A percentile compares a stretch with the other conserved stretches of the same genome.
These are phyloP conservation scores for Saturnispora mendoncae DNA, from an alignment of 805 yeast species.

Conservation along the genomic window DNA sequence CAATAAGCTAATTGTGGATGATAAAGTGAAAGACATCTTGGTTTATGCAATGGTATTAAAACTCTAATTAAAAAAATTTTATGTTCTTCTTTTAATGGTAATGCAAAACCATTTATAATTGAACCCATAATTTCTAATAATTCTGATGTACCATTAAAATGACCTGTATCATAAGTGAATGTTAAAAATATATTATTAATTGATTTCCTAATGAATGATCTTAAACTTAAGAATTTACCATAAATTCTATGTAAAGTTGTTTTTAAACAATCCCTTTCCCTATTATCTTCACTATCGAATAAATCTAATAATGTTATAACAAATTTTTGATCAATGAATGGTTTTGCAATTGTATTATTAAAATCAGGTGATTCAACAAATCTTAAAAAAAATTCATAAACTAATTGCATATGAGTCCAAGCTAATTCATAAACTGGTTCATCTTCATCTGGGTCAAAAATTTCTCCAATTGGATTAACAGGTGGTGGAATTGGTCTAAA, in stretches of 20 bases:
- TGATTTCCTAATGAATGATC: slow-evolving; percentile 86
- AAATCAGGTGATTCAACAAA: slow-evolving; percentile 94
- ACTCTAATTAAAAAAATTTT: slow-evolving; percentile 82
- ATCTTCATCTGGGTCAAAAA: slow-evolving; percentile 97
- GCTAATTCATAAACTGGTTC: slow-evolving; percentile 94
- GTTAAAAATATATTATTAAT: slow-evolving; percentile 88
- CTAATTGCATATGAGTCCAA: slow-evolving; percentile 98
- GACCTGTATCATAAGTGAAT: slow-evolving; percentile 88
- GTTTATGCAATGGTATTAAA: slow-evolving; percentile 86
- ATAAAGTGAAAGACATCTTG: slow-evolving; percentile 76
- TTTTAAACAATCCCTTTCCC: slow-evolving; percentile 91
- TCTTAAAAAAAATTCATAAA: slow-evolving; percentile 86
- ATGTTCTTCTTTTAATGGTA: slow-evolving; percentile 95
- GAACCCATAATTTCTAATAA: slow-evolving; percentile 90
- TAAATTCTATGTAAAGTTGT: slow-evolving; percentile 93
- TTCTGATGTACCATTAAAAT: slow-evolving; percentile 94
- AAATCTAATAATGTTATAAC: slow-evolving; percentile 73
- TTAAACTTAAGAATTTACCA: slow-evolving; percentile 83
- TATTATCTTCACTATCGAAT: slow-evolving; percentile 92
- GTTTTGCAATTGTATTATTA: slow-evolving; percentile 87
- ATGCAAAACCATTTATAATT: slow-evolving; percentile 94
- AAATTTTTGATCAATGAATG: slow-evolving; percentile 86
- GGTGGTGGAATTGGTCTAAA: slow-evolving; percentile 98
- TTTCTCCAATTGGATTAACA: slow-evolving; percentile 92
- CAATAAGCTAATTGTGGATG: slow-evolving; percentile 98